These are phyloP conservation scores for Lodderomyces orthopsilosis DNA, from an alignment of 1,139 yeast genomes.

Conservation along the genomic window DNA sequence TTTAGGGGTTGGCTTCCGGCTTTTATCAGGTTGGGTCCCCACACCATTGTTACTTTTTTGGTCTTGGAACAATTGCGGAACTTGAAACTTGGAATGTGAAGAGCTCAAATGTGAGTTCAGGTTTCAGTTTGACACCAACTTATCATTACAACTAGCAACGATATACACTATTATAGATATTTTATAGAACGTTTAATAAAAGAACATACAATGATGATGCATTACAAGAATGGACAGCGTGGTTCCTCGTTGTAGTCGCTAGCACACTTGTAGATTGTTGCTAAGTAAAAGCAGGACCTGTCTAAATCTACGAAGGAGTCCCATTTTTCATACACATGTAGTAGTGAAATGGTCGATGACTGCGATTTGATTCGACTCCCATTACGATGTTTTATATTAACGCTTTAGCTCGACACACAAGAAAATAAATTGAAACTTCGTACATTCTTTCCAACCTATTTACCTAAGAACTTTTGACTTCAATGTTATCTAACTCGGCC, in stretches of 20 bases:
- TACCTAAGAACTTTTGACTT: conserved; percentile 21
- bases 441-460: background rate
- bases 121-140: background rate
- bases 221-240: background rate
- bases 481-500: conserved; percentile 80
- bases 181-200: background rate
- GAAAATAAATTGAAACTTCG: too few species aligned
- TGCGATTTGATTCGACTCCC: too few species aligned
- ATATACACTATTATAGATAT: background rate
- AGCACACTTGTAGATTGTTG: too few species aligned
- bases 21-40: conserved; percentile 84
- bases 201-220: background rate
- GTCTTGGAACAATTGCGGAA: conserved; percentile 76
- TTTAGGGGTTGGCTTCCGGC: conserved; percentile 92
- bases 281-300: too few species aligned
- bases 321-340: too few species aligned
- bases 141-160: background rate
- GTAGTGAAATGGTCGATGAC: too few species aligned
- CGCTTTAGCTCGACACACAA: too few species aligned
- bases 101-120: background rate
- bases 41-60: conserved; percentile 80
- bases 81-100: conserved; percentile 49
- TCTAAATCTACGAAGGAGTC: too few species aligned
- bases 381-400: too few species aligned
- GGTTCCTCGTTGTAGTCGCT: too few species aligned